Percentiles rank a stretch among this genome's conserved stretches.
phyloP scores from a whole-genome alignment of 1,284 basidiomycete genomes.

The Sanghuangporus weigelae region DNA sequence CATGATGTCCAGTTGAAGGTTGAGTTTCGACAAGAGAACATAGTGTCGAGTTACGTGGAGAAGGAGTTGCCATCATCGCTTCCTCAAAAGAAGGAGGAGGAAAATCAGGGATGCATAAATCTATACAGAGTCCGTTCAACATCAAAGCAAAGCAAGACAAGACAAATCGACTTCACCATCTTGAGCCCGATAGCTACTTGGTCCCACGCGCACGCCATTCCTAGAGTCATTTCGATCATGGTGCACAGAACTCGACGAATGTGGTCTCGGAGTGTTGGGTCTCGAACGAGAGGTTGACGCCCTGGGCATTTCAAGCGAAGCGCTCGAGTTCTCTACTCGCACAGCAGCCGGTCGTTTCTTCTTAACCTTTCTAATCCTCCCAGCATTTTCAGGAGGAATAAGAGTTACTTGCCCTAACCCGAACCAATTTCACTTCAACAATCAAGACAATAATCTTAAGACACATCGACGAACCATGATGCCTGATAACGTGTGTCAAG shows the following conservation, averaged over 20 bases:
- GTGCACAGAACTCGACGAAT: not conserved
- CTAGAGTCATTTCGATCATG: not conserved
- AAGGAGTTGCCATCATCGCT: not conserved
- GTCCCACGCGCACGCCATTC: not conserved
- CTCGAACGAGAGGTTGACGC: not conserved
- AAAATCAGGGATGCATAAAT: conserved; percentile 7
- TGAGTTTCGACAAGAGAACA: not conserved
- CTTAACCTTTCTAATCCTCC: conserved; percentile 47
- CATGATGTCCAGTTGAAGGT: not conserved
- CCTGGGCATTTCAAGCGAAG: not conserved
- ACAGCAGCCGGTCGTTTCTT: conserved; percentile 2
- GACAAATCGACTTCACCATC: not conserved
- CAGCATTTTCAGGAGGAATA: conserved; percentile 47
- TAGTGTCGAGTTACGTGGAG: not conserved
- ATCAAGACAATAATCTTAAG: not conserved
- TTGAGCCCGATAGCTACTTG: not conserved
- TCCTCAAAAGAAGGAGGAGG: conserved; percentile 18
- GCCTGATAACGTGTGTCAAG: conserved; percentile 49
- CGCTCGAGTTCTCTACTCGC: not conserved
- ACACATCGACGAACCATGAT: conserved; percentile 32
- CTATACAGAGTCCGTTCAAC: not conserved
- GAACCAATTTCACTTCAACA: not conserved
- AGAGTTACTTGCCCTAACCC: conserved; percentile 38
- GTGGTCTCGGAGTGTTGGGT: not conserved
- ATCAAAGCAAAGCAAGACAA: not conserved